Evolutionary conservation across 805 yeast genomes (phyloP).

Genomic region (Starmerella riodocensis): DNA sequence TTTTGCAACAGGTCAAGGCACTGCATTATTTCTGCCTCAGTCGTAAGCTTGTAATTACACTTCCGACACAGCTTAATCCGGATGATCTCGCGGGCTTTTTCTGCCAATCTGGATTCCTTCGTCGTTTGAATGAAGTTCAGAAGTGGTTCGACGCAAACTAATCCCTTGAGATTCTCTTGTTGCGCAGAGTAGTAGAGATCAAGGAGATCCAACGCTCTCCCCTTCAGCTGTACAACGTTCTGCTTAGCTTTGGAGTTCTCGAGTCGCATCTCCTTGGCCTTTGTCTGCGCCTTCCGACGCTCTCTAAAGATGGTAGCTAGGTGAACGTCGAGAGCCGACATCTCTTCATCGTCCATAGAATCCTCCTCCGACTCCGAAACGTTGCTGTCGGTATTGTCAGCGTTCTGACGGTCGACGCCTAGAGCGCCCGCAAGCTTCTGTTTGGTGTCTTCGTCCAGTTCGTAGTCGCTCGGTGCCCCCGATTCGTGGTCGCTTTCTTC

Average conservation of each 20-base stretch:
- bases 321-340: slow-evolving; percentile 86
- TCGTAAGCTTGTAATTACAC: slow-evolving; percentile 10
- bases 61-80: slow-evolving; percentile 29
- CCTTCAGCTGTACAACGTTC: slow-evolving; percentile 65
- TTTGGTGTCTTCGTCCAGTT: slow-evolving; percentile 20
- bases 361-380: slow-evolving; percentile 41
- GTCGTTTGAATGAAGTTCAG: slow-evolving; percentile 52
- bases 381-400: slow-evolving; percentile 27
- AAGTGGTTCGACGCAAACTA: slow-evolving; percentile 42
- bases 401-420: slow-evolving; percentile 8
- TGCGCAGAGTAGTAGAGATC: slow-evolving; percentile 45
- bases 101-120: slow-evolving; percentile 53
- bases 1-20: slow-evolving; percentile 22
- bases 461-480: slow-evolving; percentile 2
- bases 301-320: slow-evolving; percentile 73
- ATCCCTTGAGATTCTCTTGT: slow-evolving; percentile 25
- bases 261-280: slow-evolving; percentile 40
- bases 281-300: slow-evolving; percentile 52
- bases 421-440: slow-evolving; percentile 16
- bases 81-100: slow-evolving; percentile 60
- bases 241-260: slow-evolving; percentile 71
- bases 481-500: neutral
- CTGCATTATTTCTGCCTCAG: slow-evolving; percentile 19
- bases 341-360: slow-evolving; percentile 89
- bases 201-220: slow-evolving; percentile 61